Evolutionary conservation across 805 yeast genomes (phyloP).

Genomic region (Sungouiella blattae): DNA sequence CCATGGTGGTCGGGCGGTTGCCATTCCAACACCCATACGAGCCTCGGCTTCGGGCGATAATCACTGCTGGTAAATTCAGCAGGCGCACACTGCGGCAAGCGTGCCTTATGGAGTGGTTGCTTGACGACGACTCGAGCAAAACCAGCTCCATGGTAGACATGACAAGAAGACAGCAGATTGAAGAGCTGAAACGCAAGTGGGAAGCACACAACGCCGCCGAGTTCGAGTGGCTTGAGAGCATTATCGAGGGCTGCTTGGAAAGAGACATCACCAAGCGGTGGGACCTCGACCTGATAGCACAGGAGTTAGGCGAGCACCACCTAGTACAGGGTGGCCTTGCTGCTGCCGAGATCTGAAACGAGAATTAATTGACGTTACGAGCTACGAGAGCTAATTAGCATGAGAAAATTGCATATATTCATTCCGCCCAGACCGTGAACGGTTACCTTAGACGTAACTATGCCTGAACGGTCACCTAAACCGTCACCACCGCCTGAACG

Average conservation of each 20-base stretch:
- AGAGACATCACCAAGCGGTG: conserved; percentile 50
- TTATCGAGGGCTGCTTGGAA: conserved; percentile 53
- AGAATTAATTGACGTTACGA: too few relatives aligned
- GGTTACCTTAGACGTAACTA: too few relatives aligned
- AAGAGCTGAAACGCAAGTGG: conserved; percentile 15
- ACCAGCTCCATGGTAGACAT: conserved; percentile 13
- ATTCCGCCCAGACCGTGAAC: too few relatives aligned
- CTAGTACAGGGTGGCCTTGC: not conserved
- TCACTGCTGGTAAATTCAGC: conserved; percentile 63
- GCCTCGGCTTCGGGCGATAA: conserved; percentile 72
- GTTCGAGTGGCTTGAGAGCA: conserved; percentile 26
- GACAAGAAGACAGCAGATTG: conserved; percentile 8
- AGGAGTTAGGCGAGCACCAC: conserved; percentile 1
- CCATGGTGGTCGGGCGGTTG: conserved; percentile 67
- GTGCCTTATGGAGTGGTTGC: conserved; percentile 30
- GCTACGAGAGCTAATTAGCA: too few relatives aligned
- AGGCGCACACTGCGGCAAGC: conserved; percentile 41
- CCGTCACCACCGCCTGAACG: too few relatives aligned
- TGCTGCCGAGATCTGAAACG: not conserved
- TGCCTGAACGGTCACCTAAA: too few relatives aligned
- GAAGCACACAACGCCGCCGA: conserved; percentile 15
- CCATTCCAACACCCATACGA: conserved; percentile 86
- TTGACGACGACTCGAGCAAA: conserved; percentile 11
- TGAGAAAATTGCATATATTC: too few relatives aligned
- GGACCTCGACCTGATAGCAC: conserved; percentile 39